Conservation (phyloP, 192 early-diverging fungal genomes). For the Spizellomyces sp. region DNA sequence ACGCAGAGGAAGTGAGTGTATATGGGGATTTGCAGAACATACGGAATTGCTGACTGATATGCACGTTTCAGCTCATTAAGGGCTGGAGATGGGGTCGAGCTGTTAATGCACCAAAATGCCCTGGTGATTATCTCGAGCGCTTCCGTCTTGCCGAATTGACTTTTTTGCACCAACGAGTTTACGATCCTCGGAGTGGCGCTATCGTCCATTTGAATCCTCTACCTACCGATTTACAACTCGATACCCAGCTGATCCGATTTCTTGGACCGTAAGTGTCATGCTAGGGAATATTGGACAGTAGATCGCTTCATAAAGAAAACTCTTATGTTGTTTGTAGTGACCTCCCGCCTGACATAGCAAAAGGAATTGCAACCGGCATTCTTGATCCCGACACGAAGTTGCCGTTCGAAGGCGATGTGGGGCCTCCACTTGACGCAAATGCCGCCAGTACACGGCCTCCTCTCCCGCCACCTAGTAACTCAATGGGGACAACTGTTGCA, state of each 20-base stretch:
- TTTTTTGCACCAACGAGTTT: slow-evolving; percentile 91
- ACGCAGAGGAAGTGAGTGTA: slow-evolving; percentile 25
- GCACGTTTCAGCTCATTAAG: slow-evolving; percentile 25
- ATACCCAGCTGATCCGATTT: slow-evolving; percentile 49
- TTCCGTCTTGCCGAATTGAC: slow-evolving; percentile 82
- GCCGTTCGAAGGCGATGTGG: slow-evolving; percentile 39
- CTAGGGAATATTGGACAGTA: neutral
- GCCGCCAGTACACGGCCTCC: neutral
- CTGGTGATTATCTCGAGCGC: slow-evolving; percentile 65
- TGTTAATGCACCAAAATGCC: slow-evolving; percentile 52
- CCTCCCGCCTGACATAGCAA: slow-evolving; percentile 51
- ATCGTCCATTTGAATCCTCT: slow-evolving; percentile 64
- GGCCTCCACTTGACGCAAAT: neutral
- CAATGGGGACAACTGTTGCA: neutral
- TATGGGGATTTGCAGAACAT: neutral
- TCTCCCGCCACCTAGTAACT: too few relatives aligned
- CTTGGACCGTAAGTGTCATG: slow-evolving; percentile 56
- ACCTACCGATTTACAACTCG: slow-evolving; percentile 39
- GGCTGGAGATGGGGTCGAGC: slow-evolving; percentile 52
- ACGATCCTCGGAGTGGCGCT: slow-evolving; percentile 57
- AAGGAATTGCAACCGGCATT: slow-evolving; percentile 60
- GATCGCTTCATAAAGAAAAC: neutral
- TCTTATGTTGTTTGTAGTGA: slow-evolving; percentile 28
- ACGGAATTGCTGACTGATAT: neutral
- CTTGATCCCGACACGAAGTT: slow-evolving; percentile 64